A percentile compares a stretch with the other conserved stretches of the same genome.
These are phyloP conservation scores for Wickerhamomyces xylosicus DNA, from an alignment of 805 yeast species.

Conservation along the genomic window DNA sequence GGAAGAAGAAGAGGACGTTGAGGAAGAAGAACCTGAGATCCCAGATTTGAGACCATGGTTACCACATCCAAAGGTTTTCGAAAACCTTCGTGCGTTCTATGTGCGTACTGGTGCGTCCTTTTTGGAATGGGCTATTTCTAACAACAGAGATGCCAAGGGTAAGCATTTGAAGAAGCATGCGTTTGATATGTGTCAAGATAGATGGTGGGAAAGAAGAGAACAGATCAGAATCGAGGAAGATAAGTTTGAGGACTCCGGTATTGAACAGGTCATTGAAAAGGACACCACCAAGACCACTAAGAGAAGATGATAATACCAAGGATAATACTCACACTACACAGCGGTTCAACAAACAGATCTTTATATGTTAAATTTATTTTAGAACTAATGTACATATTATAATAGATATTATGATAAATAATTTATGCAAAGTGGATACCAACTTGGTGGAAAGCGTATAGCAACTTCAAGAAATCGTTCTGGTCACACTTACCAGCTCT, in stretches of 20 bases:
- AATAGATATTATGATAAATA: neutral
- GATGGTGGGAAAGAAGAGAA: slow-evolving; percentile 99
- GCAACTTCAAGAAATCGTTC: slow-evolving; percentile 76
- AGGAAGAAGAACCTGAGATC: slow-evolving; percentile 52
- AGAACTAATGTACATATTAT: slow-evolving; percentile 7
- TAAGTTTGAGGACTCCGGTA: slow-evolving; percentile 78
- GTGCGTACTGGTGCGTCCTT: slow-evolving; percentile 78
- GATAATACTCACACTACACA: neutral
- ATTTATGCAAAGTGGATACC: slow-evolving; percentile 86
- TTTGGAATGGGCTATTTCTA: slow-evolving; percentile 87
- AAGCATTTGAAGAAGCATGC: slow-evolving; percentile 82
- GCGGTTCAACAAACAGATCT: neutral
- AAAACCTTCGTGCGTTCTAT: slow-evolving; percentile 73
- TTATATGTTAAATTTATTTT: neutral
- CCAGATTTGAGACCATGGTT: slow-evolving; percentile 95
- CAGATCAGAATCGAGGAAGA: slow-evolving; percentile 85
- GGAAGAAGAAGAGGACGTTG: slow-evolving; percentile 57
- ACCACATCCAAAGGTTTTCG: slow-evolving; percentile 95
- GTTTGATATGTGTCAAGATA: slow-evolving; percentile 81
- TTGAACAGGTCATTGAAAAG: slow-evolving; percentile 75
- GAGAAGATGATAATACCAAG: slow-evolving; percentile 35
- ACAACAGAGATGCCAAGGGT: slow-evolving; percentile 71
- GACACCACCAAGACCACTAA: slow-evolving; percentile 43
- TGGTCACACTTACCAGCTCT: slow-evolving; percentile 94
- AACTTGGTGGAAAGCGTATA: slow-evolving; percentile 92